These are phyloP conservation scores for Streptanthus diversifolius DNA, from an alignment of 345 rosid genomes.

Conservation along the genomic window DNA sequence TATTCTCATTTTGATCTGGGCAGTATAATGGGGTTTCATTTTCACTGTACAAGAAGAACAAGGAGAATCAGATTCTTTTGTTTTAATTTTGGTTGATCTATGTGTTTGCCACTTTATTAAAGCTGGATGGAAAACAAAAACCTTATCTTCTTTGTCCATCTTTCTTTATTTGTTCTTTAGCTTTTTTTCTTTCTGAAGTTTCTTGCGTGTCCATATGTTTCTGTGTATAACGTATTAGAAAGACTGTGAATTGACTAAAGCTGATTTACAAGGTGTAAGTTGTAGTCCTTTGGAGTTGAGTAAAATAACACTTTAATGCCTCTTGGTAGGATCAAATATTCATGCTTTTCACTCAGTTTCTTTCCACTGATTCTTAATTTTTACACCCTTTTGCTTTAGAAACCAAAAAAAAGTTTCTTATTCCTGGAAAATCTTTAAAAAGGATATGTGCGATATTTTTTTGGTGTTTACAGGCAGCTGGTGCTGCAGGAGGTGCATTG, in stretches of 20 bases:
- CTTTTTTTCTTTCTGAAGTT: constrained; percentile 13
- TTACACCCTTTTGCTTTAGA: not conserved
- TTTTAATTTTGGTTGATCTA: not conserved
- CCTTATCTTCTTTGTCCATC: constrained; percentile 11
- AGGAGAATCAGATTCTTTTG: constrained; percentile 21
- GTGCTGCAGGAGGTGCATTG: constrained; percentile 88
- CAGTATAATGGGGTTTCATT: not conserved
- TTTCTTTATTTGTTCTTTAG: constrained; percentile 13
- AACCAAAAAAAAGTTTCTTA: not conserved
- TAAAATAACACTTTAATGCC: not conserved
- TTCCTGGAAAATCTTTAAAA: not conserved
- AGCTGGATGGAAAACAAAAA: not conserved
- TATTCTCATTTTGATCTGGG: constrained; percentile 9
- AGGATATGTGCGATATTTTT: not conserved
- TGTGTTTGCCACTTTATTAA: constrained; percentile 15
- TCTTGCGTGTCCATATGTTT: constrained; percentile 16
- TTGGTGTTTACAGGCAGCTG: constrained; percentile 62
- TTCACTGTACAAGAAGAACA: constrained; percentile 10
- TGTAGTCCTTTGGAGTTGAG: not conserved
- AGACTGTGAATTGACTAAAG: not conserved
- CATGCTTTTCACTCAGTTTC: not conserved
- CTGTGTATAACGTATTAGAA: not conserved
- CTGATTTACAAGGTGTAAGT: not conserved
- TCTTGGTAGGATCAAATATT: not conserved
- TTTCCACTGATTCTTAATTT: not conserved